Evolutionary conservation across 2,329 filamentous ascomycete species (phyloP).

Genomic region (Cadophora luteo-olivacea): DNA sequence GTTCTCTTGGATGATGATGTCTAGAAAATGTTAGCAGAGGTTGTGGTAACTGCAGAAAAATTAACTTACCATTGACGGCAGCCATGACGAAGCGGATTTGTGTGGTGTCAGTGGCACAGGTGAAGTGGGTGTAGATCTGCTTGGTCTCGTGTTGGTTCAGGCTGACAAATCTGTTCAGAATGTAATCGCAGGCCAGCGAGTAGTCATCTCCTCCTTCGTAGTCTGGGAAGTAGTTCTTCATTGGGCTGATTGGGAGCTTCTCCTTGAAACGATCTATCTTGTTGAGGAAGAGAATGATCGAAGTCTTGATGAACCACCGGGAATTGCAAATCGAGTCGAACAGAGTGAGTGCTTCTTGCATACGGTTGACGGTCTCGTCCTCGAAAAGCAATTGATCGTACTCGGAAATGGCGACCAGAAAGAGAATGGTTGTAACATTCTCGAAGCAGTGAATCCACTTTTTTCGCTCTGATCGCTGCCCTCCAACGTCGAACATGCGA

Average conservation of each 20-base stretch:
- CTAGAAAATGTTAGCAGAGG: slow-evolving; percentile 61
- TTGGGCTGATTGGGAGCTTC: slow-evolving; percentile 82
- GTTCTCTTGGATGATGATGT: slow-evolving; percentile 99
- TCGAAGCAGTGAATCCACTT: slow-evolving; percentile 85
- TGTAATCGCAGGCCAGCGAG: slow-evolving; percentile 95
- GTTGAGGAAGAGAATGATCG: slow-evolving; percentile 88
- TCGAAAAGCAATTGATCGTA: slow-evolving; percentile 97
- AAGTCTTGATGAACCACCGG: slow-evolving; percentile 89
- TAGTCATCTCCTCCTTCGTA: slow-evolving; percentile 97
- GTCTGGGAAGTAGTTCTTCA: slow-evolving; percentile 88
- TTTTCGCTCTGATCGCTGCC: slow-evolving; percentile 76
- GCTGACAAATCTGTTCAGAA: slow-evolving; percentile 97
- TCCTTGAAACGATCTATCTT: slow-evolving; percentile 91
- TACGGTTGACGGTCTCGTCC: slow-evolving; percentile 95
- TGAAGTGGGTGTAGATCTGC: slow-evolving; percentile 99
- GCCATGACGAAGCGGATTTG: slow-evolving; percentile 99
- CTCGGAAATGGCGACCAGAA: slow-evolving; percentile 93
- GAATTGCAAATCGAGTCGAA: slow-evolving; percentile 91
- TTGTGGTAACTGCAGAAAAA: not conserved
- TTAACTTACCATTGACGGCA: slow-evolving; percentile 84
- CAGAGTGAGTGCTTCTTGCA: slow-evolving; percentile 86
- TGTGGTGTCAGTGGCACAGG: slow-evolving; percentile 96
- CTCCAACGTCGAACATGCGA: slow-evolving; percentile 86
- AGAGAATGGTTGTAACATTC: slow-evolving; percentile 85
- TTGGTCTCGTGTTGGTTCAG: slow-evolving; percentile 99